These are phyloP conservation scores for Ceriops decandra DNA, from an alignment of 345 rosid genomes.

Conservation along the genomic window DNA sequence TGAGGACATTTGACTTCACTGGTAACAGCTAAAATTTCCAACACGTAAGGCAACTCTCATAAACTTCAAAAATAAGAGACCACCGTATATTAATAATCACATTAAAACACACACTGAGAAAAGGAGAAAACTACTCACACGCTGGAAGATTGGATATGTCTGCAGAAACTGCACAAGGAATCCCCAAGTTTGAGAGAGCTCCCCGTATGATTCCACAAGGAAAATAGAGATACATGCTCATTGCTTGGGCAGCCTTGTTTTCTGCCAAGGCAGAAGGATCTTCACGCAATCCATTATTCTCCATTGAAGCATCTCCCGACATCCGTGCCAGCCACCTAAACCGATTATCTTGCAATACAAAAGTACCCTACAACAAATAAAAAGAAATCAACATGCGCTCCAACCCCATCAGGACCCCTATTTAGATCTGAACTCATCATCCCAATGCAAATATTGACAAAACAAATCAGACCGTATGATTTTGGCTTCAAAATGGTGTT, in stretches of 20 bases:
- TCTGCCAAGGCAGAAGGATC: constrained; percentile 57
- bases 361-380: constrained; percentile 71
- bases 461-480: no score
- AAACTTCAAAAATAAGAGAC: background rate
- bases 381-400: background rate
- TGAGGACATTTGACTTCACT: background rate
- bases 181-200: constrained; percentile 94
- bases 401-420: no score
- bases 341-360: constrained; percentile 91
- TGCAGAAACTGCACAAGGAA: constrained; percentile 93
- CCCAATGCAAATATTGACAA: no score
- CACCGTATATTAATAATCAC: background rate
- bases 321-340: constrained; percentile 87
- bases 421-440: no score
- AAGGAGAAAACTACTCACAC: constrained; percentile 43
- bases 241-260: constrained; percentile 60
- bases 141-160: constrained; percentile 94
- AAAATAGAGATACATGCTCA: constrained; percentile 85
- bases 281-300: constrained; percentile 35
- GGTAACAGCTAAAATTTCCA: background rate
- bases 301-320: constrained; percentile 55
- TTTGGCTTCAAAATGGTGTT: no score
- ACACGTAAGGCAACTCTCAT: background rate
- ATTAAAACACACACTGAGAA: background rate
- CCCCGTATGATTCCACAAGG: constrained; percentile 97